Conservation (phyloP, 495 filamentous ascomycete genomes). For the Trichoderma reesei region DNA sequence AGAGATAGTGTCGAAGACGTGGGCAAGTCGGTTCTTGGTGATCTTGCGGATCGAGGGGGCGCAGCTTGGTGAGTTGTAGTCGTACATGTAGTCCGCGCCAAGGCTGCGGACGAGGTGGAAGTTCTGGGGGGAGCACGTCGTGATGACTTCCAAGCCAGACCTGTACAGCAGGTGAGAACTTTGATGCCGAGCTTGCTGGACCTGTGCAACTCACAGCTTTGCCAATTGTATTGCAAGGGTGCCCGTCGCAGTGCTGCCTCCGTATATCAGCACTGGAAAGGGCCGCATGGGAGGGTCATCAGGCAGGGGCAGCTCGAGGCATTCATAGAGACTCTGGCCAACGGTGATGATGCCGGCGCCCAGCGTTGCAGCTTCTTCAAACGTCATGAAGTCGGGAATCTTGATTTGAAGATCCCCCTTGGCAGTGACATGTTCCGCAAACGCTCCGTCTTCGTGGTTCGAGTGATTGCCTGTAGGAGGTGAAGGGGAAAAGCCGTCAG, state of each 20-base stretch:
- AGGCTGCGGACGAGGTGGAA: slow-evolving; percentile 40
- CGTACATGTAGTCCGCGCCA: slow-evolving; percentile 44
- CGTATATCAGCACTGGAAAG: slow-evolving; percentile 32
- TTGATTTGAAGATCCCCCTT: slow-evolving; percentile 3
- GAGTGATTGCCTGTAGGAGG: slow-evolving; percentile 11
- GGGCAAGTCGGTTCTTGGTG: slow-evolving; percentile 25
- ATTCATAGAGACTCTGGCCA: slow-evolving; percentile 11
- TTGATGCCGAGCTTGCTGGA: slow-evolving; percentile 14
- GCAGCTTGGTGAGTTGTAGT: slow-evolving; percentile 39
- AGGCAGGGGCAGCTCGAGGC: slow-evolving; percentile 20
- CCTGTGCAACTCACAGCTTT: background rate
- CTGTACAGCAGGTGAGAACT: background rate
- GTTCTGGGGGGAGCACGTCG: slow-evolving; percentile 48
- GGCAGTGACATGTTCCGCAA: slow-evolving; percentile 23
- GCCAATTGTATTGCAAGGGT: slow-evolving; percentile 35
- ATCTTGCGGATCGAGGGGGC: slow-evolving; percentile 32
- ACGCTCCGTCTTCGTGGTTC: slow-evolving; percentile 27
- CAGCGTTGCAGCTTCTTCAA: slow-evolving; percentile 19
- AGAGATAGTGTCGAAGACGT: slow-evolving; percentile 34
- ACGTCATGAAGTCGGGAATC: slow-evolving; percentile 14
- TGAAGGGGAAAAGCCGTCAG: background rate
- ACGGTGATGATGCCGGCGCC: slow-evolving; percentile 14
- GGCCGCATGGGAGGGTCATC: slow-evolving; percentile 18
- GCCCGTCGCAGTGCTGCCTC: slow-evolving; percentile 37
- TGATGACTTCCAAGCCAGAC: slow-evolving; percentile 35